Base-by-base conservation (phyloP, 2,329 filamentous ascomycete genomes). In the Xylaria sp. region DNA sequence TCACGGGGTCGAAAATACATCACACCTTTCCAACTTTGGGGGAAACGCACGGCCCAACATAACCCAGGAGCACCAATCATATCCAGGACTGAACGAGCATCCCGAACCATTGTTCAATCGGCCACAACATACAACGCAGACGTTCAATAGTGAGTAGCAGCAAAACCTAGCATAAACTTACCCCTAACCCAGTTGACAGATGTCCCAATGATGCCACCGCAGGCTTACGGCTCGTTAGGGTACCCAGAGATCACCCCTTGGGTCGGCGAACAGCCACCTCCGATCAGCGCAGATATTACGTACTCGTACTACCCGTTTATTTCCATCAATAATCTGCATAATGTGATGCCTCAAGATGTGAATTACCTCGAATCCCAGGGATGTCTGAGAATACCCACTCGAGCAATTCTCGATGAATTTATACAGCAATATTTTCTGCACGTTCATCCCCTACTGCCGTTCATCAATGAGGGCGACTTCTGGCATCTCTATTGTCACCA, bases 351-450 rank as follows among this genome's bases (percentile, higher is more conserved):
- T 0, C 79, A 81, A 64, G 81, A 83, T 65, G 75, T 81, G 61
- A 78, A 78, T 60, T 83, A 78, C 62, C 72, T 83, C 35, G 76
- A 79, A 49, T 73, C 77, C 1, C 80, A 83, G 62, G 78, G 78
- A 4, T 82, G 80, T 63, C 72, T 83, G 1, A 75, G 76, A 17
- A 70, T 84, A 6, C 81, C 81, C 0, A 77, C 74, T 0, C 72
- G 74, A 21, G 60, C 71, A 0, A 71, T 80, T 1, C 70, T 83
- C 0, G 78, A 82, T 53, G 79, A 81, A 51, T 82, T 85, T 59
- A 73, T 84, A 4, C 76, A 79, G 65, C 77, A 81, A 49, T 81
- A 80, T 63, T 81, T 81, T 57, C 68, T 81, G 11, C 78, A 81
- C 54, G 77, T 81, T n/a, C 80, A 81, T 56, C 78, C 79, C 1